Evolutionary conservation across 306 rosid genomes (phyloP).

Genomic region (Leucaena leucocephala): DNA sequence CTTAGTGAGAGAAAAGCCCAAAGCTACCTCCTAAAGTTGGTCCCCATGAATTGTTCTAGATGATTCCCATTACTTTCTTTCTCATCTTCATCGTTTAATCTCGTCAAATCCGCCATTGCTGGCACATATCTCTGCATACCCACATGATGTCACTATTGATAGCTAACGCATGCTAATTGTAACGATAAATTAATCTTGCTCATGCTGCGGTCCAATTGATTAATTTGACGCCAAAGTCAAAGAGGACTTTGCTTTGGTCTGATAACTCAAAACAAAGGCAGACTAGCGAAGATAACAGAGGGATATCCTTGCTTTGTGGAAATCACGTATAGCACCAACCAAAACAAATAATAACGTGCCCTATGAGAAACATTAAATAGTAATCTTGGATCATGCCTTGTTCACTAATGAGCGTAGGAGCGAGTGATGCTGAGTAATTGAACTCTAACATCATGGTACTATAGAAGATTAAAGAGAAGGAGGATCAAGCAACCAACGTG

Average conservation of each 20-base stretch:
- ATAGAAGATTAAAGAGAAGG: not conserved
- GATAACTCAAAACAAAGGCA: no score
- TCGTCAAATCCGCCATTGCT: not conserved
- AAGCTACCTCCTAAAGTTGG: not conserved
- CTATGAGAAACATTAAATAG: not conserved
- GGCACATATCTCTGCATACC: not conserved
- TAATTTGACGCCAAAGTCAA: not conserved
- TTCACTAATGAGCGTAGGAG: not conserved
- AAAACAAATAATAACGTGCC: not conserved
- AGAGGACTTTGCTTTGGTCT: not conserved
- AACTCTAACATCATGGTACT: not conserved
- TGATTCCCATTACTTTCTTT: not conserved
- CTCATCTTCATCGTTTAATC: not conserved
- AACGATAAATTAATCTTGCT: not conserved
- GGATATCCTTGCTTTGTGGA: no score
- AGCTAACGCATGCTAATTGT: not conserved
- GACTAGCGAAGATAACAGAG: not conserved
- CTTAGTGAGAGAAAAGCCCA: not conserved
- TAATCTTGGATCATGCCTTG: not conserved
- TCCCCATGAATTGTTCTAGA: not conserved
- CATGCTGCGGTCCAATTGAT: not conserved
- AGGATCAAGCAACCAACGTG: constrained; percentile 14
- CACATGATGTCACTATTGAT: not conserved
- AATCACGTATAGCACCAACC: not conserved
- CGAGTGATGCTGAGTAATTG: not conserved